A percentile compares a stretch with the other conserved stretches of the same genome.
Conservation (phyloP, 129 eudicot genomes). For the Arctium minus region DNA sequence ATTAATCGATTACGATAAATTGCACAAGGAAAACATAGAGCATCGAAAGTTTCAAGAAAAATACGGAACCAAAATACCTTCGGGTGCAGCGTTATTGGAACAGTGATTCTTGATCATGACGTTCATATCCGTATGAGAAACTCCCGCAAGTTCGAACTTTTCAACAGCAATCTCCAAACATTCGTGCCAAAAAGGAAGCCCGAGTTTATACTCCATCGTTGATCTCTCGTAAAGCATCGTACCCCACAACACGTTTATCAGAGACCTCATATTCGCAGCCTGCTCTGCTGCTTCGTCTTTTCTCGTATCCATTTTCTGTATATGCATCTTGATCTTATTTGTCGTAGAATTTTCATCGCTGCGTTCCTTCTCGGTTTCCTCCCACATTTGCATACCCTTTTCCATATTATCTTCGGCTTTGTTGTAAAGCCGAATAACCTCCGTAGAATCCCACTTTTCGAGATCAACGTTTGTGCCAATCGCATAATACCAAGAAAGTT, state of each 20-base stretch:
- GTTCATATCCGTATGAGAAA: conserved; percentile 80
- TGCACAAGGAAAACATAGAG: not conserved
- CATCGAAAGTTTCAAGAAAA: not conserved
- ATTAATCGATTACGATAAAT: not conserved
- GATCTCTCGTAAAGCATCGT: conserved; percentile 93
- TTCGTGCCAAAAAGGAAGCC: conserved; percentile 88
- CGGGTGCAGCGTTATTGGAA: conserved; percentile 64
- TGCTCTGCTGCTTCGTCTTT: conserved; percentile 51
- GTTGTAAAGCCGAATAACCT: conserved; percentile 67
- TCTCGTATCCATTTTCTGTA: conserved; percentile 38
- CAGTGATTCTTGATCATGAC: conserved; percentile 93
- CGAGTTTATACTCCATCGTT: conserved; percentile 79
- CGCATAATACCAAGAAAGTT: conserved; percentile 81
- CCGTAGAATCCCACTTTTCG: conserved; percentile 51
- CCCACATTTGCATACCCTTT: conserved; percentile 83
- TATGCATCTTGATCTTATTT: conserved; percentile 13
- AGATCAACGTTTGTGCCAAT: conserved; percentile 47
- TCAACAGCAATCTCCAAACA: conserved; percentile 84
- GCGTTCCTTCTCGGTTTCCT: conserved; percentile 38
- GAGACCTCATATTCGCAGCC: conserved; percentile 60
- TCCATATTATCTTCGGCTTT: conserved; percentile 82
- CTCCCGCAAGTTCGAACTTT: conserved; percentile 84
- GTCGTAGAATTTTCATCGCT: conserved; percentile 10
- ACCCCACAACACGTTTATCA: conserved; percentile 79
- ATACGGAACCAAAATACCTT: conserved; percentile 45